Conservation (phyloP, 768 basidiomycete genomes). For the Pisolithus sp. region DNA sequence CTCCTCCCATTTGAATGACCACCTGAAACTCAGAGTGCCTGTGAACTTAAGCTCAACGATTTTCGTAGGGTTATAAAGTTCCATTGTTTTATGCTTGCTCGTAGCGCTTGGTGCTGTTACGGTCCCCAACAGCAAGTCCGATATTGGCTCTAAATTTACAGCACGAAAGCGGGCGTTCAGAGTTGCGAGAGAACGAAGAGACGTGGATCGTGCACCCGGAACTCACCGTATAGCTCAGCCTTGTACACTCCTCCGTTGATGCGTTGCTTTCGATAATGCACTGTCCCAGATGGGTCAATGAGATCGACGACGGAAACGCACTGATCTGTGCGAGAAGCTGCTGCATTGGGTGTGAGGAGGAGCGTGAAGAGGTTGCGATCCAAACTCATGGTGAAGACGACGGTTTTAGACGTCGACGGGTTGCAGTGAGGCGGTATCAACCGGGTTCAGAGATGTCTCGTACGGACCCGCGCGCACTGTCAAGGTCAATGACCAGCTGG, state of each 20-base stretch:
- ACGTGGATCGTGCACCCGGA: not conserved
- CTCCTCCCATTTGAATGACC: constrained; percentile 82
- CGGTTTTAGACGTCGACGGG: too few species aligned
- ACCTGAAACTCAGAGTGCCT: constrained; percentile 67
- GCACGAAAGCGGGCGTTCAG: not conserved
- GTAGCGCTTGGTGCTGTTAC: constrained; percentile 58
- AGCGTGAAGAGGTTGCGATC: constrained; percentile 86
- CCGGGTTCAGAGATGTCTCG: too few species aligned
- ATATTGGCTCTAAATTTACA: constrained; percentile 54
- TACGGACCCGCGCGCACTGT: too few species aligned
- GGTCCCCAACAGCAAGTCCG: constrained; percentile 63
- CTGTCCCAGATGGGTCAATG: constrained; percentile 51
- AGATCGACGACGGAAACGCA: constrained; percentile 55
- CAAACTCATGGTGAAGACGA: constrained; percentile 52
- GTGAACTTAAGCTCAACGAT: constrained; percentile 68
- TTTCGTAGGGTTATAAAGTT: constrained; percentile 67
- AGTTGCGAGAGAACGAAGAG: not conserved
- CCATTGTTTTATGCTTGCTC: constrained; percentile 68
- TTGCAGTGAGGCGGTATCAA: too few species aligned
- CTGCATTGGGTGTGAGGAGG: constrained; percentile 48
- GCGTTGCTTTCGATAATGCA: constrained; percentile 71
- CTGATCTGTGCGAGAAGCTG: constrained; percentile 35
- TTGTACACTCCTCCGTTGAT: constrained; percentile 50
- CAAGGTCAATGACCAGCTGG: too few species aligned
- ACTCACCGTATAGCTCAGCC: constrained; percentile 61